Percentiles rank a stretch among this genome's conserved stretches.
Evolutionary conservation across 495 filamentous ascomycete species (phyloP).

Genomic region (Neurospora sp.): DNA sequence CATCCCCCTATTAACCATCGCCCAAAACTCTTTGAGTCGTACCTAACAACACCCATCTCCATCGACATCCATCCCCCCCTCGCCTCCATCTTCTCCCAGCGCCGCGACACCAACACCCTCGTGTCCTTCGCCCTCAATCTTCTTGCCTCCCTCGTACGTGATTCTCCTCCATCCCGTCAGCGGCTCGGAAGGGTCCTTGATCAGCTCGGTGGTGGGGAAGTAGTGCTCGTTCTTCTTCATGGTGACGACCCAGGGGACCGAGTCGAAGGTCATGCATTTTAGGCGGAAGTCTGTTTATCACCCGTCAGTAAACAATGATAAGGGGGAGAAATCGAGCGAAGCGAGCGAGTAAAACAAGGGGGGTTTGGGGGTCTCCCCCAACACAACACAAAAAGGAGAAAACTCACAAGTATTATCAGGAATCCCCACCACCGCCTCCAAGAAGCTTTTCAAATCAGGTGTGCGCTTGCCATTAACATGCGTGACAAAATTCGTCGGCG

Average conservation of each 20-base stretch:
- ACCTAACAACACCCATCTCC: constrained; percentile 5
- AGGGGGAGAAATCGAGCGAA: neutral
- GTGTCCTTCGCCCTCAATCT: constrained; percentile 36
- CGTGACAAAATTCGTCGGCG: constrained; percentile 94
- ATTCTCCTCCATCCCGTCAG: constrained; percentile 60
- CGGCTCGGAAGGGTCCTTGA: constrained; percentile 51
- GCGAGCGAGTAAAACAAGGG: neutral
- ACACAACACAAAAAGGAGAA: neutral
- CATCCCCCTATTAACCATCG: neutral
- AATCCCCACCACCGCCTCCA: constrained; percentile 71
- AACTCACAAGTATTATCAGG: constrained; percentile 79
- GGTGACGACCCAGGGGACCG: constrained; percentile 92
- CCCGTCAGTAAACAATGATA: too few relatives aligned
- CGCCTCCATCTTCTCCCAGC: constrained; percentile 12
- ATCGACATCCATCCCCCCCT: constrained; percentile 18
- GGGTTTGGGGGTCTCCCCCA: neutral
- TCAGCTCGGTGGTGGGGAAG: constrained; percentile 83
- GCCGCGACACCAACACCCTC: constrained; percentile 28
- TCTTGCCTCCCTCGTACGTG: constrained; percentile 54
- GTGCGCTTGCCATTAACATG: constrained; percentile 85
- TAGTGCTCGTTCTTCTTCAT: constrained; percentile 99
- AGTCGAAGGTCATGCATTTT: constrained; percentile 91
- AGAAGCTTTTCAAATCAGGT: constrained; percentile 66
- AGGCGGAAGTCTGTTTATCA: constrained; percentile 66
- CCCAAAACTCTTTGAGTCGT: neutral